Base-by-base conservation (phyloP, 768 basidiomycete species). In the Suillus hirtellus region DNA sequence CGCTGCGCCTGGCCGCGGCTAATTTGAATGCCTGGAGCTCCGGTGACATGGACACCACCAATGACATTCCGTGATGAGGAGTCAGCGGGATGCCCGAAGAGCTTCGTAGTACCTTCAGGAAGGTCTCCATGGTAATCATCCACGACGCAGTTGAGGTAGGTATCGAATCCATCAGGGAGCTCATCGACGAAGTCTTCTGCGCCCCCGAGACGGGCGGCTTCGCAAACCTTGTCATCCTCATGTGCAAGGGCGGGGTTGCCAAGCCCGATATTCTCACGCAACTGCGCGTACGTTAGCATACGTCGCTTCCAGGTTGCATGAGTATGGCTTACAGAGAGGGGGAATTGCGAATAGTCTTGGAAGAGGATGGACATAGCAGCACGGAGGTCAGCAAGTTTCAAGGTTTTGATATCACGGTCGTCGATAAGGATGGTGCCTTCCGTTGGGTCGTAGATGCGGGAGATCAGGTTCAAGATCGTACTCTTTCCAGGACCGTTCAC, bases 271-370 rank as follows among this genome's bases (percentile, higher is more conserved):
- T 93, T 93, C 62, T 93, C 90, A 67, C 78, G 82, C 52, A 93
- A 85, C 91, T 93, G 67, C 4, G 55, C 1, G 19, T 38, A 21
- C 5, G 8, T 24, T 12, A n/a, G 24, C 24, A 34, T 19, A 35
- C 1, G 17, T 11, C 11, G 21, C 11, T 54, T 49, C 27, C n/a
- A 2, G 52, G 38, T 11, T 17, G 24, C 1, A 31, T 7, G 56
- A 35, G 24, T 14, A 31, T 2, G n/a, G 70, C 89, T 50, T 61
- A 90, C 90, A 24, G 90, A 89, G 49, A 93, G 77, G 0, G 91
- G 91, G 71, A 92, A 92, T 67, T 86, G 81, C 0, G 89, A 89
- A 68, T 90, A 92, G 71, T 93, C 91, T 70, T 93, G 91, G 75
- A 92, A 92, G 24, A 93, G 81, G 24, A 88, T 88, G 2, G 87